Evolutionary conservation across 139 green algal species (phyloP).

Genomic region (Coccomyxa sp.): DNA sequence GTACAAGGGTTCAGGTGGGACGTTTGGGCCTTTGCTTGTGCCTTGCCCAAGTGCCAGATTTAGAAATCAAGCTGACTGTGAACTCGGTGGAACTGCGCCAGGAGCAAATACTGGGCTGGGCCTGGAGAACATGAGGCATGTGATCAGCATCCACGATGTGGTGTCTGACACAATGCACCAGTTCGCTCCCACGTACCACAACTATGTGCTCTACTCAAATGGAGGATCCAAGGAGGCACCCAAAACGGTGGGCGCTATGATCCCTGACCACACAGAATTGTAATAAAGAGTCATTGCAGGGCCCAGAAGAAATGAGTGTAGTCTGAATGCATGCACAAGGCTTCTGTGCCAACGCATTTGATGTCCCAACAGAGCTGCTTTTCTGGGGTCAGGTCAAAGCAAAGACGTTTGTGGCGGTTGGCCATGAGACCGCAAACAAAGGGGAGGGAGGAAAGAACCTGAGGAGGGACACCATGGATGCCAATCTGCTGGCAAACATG

Average conservation of each 20-base stretch:
- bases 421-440: constrained; percentile 22
- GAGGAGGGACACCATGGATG: constrained; percentile 17
- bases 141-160: constrained; percentile 83
- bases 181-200: constrained; percentile 87
- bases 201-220: constrained; percentile 89
- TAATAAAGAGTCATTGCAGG: not conserved
- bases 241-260: constrained; percentile 7
- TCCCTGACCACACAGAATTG: not conserved
- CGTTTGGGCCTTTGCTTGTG: too few species aligned
- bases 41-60: too few species aligned
- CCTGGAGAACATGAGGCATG: constrained; percentile 65
- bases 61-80: too few species aligned
- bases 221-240: constrained; percentile 44
- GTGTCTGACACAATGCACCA: constrained; percentile 84
- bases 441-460: not conserved
- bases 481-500: constrained; percentile 47
- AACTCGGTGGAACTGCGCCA: not conserved
- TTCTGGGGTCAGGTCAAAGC: constrained; percentile 14
- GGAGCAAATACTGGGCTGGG: not conserved
- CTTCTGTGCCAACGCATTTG: not conserved
- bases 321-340: not conserved
- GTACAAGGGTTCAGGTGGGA: constrained; percentile 56
- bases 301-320: not conserved
- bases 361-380: not conserved
- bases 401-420: constrained; percentile 34